A percentile compares a stretch with the other conserved stretches of the same genome.
Conservation (phyloP, 2,329 filamentous ascomycete genomes). For the Fonsecaea multimorphosa region DNA sequence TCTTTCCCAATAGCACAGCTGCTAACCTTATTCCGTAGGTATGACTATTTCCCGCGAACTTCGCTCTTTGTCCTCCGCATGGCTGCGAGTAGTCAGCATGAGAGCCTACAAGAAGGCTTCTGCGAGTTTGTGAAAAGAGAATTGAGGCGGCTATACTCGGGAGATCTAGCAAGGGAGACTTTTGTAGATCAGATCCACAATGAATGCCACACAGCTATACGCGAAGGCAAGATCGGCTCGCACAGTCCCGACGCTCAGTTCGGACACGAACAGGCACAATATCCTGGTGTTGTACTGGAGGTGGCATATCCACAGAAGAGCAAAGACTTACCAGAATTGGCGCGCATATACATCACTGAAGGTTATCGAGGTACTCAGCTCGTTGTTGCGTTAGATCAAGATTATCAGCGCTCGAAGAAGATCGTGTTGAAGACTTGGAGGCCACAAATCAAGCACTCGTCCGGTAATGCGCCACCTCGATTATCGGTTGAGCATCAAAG, state of each 20-base stretch:
- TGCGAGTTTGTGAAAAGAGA: neutral
- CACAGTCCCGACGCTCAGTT: slow-evolving; percentile 12
- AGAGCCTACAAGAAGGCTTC: neutral
- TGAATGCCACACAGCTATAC: neutral
- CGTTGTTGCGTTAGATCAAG: slow-evolving; percentile 5
- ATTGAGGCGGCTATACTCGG: neutral
- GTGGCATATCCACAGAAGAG: slow-evolving; percentile 15
- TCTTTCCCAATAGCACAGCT: neutral
- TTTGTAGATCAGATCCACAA: neutral
- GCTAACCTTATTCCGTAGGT: neutral
- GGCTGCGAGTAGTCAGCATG: slow-evolving; percentile 5
- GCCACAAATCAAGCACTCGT: neutral
- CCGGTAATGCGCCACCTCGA: slow-evolving; percentile 1
- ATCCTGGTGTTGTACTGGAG: slow-evolving; percentile 11
- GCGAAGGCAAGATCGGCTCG: slow-evolving; percentile 3
- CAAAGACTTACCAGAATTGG: slow-evolving; percentile 3
- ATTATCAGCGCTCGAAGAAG: slow-evolving; percentile 9
- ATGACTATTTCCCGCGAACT: slow-evolving; percentile 14
- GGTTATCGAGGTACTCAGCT: neutral
- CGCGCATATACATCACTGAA: slow-evolving; percentile 8
- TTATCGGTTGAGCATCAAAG: slow-evolving; percentile 9
- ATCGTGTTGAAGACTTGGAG: slow-evolving; percentile 11
- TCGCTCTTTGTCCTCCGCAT: slow-evolving; percentile 8
- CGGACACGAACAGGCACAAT: neutral
- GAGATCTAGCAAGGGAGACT: slow-evolving; percentile 4